Evolutionary conservation across 1,139 yeast species (phyloP).

Genomic region (Taphrina communis): DNA sequence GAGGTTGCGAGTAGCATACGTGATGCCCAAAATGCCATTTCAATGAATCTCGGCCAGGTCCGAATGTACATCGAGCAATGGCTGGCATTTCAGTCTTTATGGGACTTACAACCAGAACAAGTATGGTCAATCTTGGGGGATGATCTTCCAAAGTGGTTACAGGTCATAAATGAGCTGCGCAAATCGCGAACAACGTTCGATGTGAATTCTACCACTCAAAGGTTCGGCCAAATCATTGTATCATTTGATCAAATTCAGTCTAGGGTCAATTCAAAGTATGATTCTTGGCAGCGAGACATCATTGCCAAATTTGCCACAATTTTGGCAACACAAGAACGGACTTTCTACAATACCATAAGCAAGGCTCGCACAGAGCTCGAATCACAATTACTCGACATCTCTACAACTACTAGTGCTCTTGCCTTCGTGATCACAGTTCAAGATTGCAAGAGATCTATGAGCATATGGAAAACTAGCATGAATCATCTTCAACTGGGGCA

Average conservation of each 20-base stretch:
- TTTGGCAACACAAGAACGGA: constrained; percentile 51
- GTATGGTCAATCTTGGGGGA: constrained; percentile 52
- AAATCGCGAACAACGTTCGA: constrained; percentile 61
- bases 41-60: not conserved
- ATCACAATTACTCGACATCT: constrained; percentile 50
- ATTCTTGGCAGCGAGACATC: constrained; percentile 62
- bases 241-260: constrained; percentile 63
- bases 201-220: constrained; percentile 54
- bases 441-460: constrained; percentile 48
- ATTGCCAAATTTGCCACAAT: constrained; percentile 56
- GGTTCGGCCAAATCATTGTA: constrained; percentile 56
- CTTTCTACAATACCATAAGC: constrained; percentile 49
- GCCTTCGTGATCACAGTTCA: constrained; percentile 53
- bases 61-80: constrained; percentile 58
- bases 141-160: constrained; percentile 59
- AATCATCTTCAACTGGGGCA: constrained; percentile 56
- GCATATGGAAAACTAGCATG: constrained; percentile 52
- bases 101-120: constrained; percentile 60
- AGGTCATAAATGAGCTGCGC: constrained; percentile 57
- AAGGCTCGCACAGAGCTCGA: constrained; percentile 53
- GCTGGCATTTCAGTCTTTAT: constrained; percentile 63
- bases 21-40: not conserved
- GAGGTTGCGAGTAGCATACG: not conserved
- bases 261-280: constrained; percentile 63
- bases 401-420: constrained; percentile 54